Conservation (phyloP, 306 rosid genomes). For the Lablab purpureus region DNA sequence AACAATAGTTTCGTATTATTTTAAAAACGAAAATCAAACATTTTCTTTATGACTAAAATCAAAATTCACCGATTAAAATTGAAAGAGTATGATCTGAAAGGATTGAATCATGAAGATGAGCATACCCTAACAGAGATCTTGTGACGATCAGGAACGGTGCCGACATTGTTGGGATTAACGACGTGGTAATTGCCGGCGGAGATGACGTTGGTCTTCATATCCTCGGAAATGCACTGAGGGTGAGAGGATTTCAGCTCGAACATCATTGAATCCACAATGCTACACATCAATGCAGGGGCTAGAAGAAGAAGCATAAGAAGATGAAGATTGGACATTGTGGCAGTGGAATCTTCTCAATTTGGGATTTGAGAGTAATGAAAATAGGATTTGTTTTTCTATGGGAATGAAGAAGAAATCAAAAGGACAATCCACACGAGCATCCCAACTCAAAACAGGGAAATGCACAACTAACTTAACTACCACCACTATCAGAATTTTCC, state of each 20-base stretch:
- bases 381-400: not conserved
- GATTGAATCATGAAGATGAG: not conserved
- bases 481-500: not conserved
- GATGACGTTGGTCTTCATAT: conserved; percentile 64
- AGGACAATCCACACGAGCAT: not conserved
- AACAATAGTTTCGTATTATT: too few species aligned
- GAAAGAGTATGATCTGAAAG: not conserved
- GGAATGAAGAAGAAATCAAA: conserved; percentile 24
- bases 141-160: too few species aligned
- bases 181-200: conserved; percentile 69
- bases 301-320: conserved; percentile 16
- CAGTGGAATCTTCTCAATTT: not conserved
- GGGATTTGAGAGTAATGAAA: conserved; percentile 17
- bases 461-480: conserved; percentile 24
- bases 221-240: conserved; percentile 80
- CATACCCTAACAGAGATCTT: conserved; percentile 59
- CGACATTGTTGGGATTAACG: conserved; percentile 35
- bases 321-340: conserved; percentile 47
- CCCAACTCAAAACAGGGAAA: conserved; percentile 1
- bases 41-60: too few species aligned
- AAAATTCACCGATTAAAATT: not conserved
- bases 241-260: conserved; percentile 65
- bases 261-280: conserved; percentile 56
- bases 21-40: too few species aligned
- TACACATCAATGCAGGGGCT: conserved; percentile 41